Evolutionary conservation across 192 early-diverging fungal species (phyloP), one percentile per base, ranked within the genome.

Genomic region (Gorgonomyces haynaldii): DNA sequence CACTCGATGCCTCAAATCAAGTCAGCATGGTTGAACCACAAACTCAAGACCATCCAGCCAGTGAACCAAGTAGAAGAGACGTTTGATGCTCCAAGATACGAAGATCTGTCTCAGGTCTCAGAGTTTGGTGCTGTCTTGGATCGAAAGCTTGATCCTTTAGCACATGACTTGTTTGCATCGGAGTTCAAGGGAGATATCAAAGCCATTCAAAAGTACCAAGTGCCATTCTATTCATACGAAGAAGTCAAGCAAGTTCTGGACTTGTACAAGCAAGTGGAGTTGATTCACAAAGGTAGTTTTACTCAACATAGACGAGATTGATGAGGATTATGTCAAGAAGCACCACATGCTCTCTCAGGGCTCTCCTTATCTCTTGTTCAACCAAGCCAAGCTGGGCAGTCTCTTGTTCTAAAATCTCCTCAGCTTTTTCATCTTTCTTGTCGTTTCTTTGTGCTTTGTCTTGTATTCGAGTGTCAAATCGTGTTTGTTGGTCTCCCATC

Each of bases 1-100:
- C 28, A 44, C 15, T 51, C 54, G 3, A 23, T 35, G 10, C 39
- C 54, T 0, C 23, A 42, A 41, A 56, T 57, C 42, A 50, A 48
- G 37, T 28, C 34, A 25, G 42, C 45, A 29, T 62, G 45, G 32
- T 50, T 62, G 43, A 27, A 31, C 4, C 20, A 20, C 26, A 30
- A 20, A 21, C 21, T 22, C 17, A 34, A 30, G 26, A 35, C 17
- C 10, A 9, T 29, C 1, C 45, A 17, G 8, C 21, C 45, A 2
- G 2, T 46, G 27, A 46, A 46, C 27, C 26, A 46, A 13, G 45
- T 22, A 20, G 19, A 16, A 7, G 21, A 23, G 24, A 19, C 9
- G 24, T 41, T 41, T 7, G 0, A 41, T 22, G 13, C 25, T 4
- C 16, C 20, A 41, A 41, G 24, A 15, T 41, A 41, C 39, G 5